phyloP scores from a whole-genome alignment of 108 stramenopile species.

The Aurantiochytrium sp. region DNA sequence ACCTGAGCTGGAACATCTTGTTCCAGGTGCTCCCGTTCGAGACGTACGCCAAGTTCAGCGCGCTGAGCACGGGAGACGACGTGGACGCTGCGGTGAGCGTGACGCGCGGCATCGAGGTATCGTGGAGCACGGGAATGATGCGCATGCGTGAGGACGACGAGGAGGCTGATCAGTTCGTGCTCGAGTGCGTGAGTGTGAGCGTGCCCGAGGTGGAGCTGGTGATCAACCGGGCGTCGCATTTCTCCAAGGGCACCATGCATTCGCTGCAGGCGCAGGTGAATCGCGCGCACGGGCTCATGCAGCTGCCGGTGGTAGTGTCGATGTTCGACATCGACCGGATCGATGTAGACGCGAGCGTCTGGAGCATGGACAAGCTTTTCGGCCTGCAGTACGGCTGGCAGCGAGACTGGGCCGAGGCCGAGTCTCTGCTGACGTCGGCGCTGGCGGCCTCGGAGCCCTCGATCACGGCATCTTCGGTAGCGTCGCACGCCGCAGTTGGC shows the following conservation, averaged over 20 bases:
- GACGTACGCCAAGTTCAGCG: background rate
- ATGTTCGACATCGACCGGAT: background rate
- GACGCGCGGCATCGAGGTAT: background rate
- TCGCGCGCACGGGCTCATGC: constrained; percentile 22
- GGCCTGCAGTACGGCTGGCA: constrained; percentile 14
- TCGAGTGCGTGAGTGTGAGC: background rate
- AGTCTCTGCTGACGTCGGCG: background rate
- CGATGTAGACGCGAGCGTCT: background rate
- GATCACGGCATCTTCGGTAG: background rate
- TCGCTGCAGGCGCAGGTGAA: background rate
- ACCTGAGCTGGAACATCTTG: background rate
- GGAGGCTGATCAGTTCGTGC: background rate
- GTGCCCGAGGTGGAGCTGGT: background rate
- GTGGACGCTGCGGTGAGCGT: background rate
- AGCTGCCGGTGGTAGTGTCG: background rate
- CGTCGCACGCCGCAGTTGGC: background rate
- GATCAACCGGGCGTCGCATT: background rate
- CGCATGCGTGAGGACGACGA: background rate
- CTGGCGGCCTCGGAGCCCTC: background rate
- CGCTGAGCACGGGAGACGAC: background rate
- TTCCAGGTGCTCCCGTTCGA: background rate
- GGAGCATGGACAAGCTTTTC: background rate
- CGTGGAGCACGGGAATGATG: background rate
- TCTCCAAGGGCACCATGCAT: background rate
- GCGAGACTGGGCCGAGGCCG: background rate